These are phyloP conservation scores for Suillus paluster DNA, from an alignment of 768 basidiomycete species.

Conservation along the genomic window DNA sequence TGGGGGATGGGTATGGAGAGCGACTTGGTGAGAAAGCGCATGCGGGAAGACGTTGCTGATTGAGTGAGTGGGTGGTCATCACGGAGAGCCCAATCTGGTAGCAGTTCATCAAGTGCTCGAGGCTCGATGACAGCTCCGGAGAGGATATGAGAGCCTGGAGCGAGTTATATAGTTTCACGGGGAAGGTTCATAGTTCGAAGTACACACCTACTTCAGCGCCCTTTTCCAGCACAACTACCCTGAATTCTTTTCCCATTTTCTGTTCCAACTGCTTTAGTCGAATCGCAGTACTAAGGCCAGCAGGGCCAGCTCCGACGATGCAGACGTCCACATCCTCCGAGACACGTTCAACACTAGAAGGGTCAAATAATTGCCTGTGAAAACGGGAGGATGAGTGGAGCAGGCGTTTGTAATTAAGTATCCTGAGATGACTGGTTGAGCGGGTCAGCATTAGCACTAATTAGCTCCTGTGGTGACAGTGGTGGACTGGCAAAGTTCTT, in stretches of 20 bases:
- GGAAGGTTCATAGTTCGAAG: background rate
- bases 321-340: constrained; percentile 95
- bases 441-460: constrained; percentile 9
- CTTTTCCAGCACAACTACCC: constrained; percentile 96
- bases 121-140: constrained; percentile 97
- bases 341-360: constrained; percentile 73
- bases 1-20: constrained; percentile 84
- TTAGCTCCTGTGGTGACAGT: background rate
- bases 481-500: background rate
- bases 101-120: constrained; percentile 84
- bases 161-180: constrained; percentile 5
- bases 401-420: background rate
- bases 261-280: constrained; percentile 90
- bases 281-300: constrained; percentile 95
- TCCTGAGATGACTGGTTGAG: background rate
- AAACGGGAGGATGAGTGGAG: constrained; percentile 31
- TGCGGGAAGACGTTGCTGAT: constrained; percentile 74
- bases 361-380: constrained; percentile 51
- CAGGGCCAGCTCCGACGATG: constrained; percentile 95
- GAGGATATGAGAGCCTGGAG: constrained; percentile 88
- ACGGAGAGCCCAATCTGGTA: constrained; percentile 80
- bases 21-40: constrained; percentile 83
- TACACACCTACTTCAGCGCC: constrained; percentile 87
- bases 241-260: constrained; percentile 76
- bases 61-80: constrained; percentile 79